Evolutionary conservation across 1,139 yeast species (phyloP).

Genomic region (Diutina mesorugosa): DNA sequence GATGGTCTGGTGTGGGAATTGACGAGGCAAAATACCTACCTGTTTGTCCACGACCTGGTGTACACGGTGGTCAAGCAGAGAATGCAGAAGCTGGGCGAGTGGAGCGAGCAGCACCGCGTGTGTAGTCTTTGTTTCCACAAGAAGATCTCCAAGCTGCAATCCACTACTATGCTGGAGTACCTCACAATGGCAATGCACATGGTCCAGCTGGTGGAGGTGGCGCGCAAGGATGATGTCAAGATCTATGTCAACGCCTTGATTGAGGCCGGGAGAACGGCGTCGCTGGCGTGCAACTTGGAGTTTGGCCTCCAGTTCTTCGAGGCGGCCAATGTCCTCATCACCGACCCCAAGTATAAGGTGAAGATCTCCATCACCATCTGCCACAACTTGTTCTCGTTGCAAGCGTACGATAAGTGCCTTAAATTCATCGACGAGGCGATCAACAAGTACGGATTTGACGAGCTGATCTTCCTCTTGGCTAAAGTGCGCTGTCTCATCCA

Average conservation of each 20-base stretch:
- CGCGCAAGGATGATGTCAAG: conserved; percentile 13
- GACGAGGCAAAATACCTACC: conserved; percentile 19
- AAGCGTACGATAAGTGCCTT: conserved; percentile 18
- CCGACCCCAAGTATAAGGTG: conserved; percentile 11
- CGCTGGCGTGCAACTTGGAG: conserved; percentile 19
- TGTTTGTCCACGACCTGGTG: conserved; percentile 25
- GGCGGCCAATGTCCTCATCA: conserved; percentile 14
- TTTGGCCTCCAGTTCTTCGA: conserved; percentile 19
- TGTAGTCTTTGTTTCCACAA: conserved; percentile 32
- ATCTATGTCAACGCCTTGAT: conserved; percentile 19
- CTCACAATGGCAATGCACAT: conserved; percentile 24
- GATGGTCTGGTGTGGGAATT: conserved; percentile 23
- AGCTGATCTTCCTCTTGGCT: conserved; percentile 20
- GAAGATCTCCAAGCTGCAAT: conserved; percentile 10
- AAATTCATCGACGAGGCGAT: conserved; percentile 14
- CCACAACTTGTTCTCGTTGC: conserved; percentile 16
- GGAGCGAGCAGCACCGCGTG: conserved; percentile 20
- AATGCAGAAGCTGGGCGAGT: conserved; percentile 13
- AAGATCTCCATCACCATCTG: conserved; percentile 20
- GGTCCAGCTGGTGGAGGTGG: conserved; percentile 15
- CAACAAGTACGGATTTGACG: conserved; percentile 13
- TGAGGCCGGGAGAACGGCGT: conserved; percentile 24
- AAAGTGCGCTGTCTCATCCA: conserved; percentile 28
- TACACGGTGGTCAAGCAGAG: conserved; percentile 15
- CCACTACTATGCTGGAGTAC: conserved; percentile 13